Conservation (phyloP, 768 basidiomycete genomes). For the Pisolithus tinctorius region DNA sequence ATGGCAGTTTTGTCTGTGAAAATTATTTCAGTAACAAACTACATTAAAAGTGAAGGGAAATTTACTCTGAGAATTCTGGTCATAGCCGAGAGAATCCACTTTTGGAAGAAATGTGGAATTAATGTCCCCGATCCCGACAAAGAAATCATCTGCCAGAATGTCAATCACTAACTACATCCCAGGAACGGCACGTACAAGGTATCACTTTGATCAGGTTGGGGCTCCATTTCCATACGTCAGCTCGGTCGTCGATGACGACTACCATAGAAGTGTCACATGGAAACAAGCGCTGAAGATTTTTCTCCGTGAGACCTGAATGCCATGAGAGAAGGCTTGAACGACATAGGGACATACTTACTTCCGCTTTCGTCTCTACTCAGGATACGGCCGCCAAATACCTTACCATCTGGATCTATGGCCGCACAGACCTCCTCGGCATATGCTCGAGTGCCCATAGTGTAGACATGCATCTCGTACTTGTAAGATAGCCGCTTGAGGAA, state of each 20-base stretch:
- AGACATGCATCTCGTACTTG: constrained; percentile 98
- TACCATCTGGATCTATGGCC: constrained; percentile 85
- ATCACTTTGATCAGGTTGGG: constrained; percentile 96
- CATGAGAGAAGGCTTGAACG: constrained; percentile 8
- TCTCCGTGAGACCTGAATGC: constrained; percentile 73
- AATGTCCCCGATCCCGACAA: constrained; percentile 96
- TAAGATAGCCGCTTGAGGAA: constrained; percentile 68
- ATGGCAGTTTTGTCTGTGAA: constrained; percentile 15
- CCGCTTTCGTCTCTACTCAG: constrained; percentile 95
- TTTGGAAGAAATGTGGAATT: constrained; percentile 93
- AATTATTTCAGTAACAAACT: constrained; percentile 2
- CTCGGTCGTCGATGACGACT: constrained; percentile 96
- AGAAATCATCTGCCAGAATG: constrained; percentile 77
- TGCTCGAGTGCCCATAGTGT: constrained; percentile 97
- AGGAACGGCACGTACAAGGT: constrained; percentile 60
- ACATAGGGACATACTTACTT: constrained; percentile 48
- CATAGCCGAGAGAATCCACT: constrained; percentile 38
- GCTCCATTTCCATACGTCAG: constrained; percentile 98
- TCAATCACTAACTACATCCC: background rate
- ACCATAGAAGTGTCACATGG: constrained; percentile 99
- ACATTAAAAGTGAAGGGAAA: background rate
- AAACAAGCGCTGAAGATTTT: constrained; percentile 86
- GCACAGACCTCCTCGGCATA: constrained; percentile 95
- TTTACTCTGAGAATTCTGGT: constrained; percentile 18
- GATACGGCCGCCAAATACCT: constrained; percentile 80